A percentile compares a stretch with the other conserved stretches of the same genome.
These are phyloP conservation scores for Hygrocybe punicea DNA, from an alignment of 768 basidiomycete genomes.

Conservation along the genomic window DNA sequence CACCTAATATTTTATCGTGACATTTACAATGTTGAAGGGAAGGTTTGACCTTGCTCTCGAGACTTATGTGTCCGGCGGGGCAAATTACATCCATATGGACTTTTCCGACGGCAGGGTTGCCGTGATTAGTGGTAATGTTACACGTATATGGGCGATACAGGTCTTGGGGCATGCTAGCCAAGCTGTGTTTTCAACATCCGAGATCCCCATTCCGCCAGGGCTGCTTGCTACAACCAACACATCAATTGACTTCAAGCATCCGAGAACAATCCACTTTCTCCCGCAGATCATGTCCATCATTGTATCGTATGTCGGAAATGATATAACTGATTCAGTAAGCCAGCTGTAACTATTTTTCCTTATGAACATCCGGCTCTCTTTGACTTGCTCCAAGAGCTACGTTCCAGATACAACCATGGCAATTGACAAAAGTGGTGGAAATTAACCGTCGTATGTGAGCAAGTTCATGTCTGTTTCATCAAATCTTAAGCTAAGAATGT, in stretches of 20 bases:
- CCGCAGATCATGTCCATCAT: neutral
- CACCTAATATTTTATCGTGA: neutral
- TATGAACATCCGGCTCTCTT: neutral
- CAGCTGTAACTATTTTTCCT: neutral
- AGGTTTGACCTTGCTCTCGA: neutral
- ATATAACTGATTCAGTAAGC: neutral
- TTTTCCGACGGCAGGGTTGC: neutral
- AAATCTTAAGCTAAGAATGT: neutral
- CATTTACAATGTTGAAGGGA: neutral
- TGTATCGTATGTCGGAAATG: neutral
- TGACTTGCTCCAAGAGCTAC: neutral
- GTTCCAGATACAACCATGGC: neutral
- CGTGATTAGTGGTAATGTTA: neutral
- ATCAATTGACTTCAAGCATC: neutral
- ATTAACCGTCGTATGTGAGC: conserved; percentile 2
- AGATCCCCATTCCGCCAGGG: neutral
- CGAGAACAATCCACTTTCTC: conserved; percentile 1
- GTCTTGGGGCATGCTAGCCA: neutral
- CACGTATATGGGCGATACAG: neutral
- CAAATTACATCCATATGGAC: neutral
- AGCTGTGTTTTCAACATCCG: neutral
- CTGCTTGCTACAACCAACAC: neutral
- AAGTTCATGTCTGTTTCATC: neutral
- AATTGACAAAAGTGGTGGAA: neutral
- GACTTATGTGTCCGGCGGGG: neutral